Conservation (phyloP, 441 rosid species). For the Metrosideros polymorpha region DNA sequence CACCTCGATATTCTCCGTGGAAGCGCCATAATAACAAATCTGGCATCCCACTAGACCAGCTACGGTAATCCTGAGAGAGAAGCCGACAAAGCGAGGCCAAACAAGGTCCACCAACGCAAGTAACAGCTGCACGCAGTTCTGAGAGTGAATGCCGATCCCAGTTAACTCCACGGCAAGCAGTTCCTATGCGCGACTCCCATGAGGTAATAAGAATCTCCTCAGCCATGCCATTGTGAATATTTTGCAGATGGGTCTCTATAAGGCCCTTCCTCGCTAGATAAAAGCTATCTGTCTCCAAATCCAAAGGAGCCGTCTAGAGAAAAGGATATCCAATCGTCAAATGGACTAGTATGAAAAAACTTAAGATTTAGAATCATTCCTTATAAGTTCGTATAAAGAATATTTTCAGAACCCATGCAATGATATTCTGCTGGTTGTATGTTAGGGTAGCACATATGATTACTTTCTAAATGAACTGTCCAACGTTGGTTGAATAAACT, state of each 20-base stretch:
- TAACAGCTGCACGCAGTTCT: slow-evolving; percentile 75
- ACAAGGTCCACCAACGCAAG: slow-evolving; percentile 64
- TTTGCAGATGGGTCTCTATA: slow-evolving; percentile 53
- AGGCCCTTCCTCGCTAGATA: slow-evolving; percentile 42
- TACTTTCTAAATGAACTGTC: not conserved
- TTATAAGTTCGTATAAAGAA: not conserved
- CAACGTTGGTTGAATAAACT: not conserved
- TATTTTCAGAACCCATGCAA: not conserved
- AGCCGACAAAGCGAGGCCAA: slow-evolving; percentile 64
- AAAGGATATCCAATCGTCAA: not conserved
- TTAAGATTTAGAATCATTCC: not conserved
- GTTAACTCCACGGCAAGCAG: slow-evolving; percentile 69
- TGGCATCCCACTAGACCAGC: slow-evolving; percentile 98
- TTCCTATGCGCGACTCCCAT: slow-evolving; percentile 64
- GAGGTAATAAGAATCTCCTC: slow-evolving; percentile 73
- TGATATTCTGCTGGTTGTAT: not conserved
- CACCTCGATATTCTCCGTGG: slow-evolving; percentile 64
- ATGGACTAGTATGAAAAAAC: not conserved
- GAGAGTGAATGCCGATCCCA: slow-evolving; percentile 72
- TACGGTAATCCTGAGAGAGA: slow-evolving; percentile 70
- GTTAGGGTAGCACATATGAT: not conserved
- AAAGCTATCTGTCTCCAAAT: slow-evolving; percentile 69
- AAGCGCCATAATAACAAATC: slow-evolving; percentile 87
- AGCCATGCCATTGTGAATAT: slow-evolving; percentile 61
- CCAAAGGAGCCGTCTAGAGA: slow-evolving; percentile 64